These are phyloP conservation scores for Trichoderma atroviride DNA, from an alignment of 2,329 filamentous ascomycete species.

Conservation along the genomic window DNA sequence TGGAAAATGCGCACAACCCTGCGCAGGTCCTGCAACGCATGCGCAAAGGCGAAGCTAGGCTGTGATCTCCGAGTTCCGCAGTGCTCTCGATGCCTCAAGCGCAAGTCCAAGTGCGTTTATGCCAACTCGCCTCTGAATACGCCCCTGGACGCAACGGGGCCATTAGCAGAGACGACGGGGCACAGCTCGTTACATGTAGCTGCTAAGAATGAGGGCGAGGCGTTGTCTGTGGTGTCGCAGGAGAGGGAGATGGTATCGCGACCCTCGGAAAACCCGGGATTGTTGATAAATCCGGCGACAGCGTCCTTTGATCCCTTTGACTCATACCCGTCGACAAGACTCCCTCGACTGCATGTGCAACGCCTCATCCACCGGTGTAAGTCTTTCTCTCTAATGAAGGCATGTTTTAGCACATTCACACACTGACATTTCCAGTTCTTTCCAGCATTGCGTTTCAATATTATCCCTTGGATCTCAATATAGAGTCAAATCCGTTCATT, in stretches of 20 bases:
- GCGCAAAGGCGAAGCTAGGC: conserved; percentile 20
- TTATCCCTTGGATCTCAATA: conserved; percentile 14
- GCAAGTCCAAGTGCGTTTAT: conserved; percentile 14
- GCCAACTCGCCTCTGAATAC: conserved; percentile 8
- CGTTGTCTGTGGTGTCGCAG: background rate
- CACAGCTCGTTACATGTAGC: background rate
- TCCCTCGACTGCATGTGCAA: conserved; percentile 11
- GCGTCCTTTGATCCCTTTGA: conserved; percentile 19
- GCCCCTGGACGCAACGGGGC: background rate
- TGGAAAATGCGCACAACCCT: conserved; percentile 21
- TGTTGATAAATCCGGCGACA: conserved; percentile 14
- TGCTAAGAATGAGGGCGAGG: background rate
- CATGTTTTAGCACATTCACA: background rate
- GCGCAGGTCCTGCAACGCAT: conserved; percentile 20
- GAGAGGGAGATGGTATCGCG: background rate
- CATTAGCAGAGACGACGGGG: background rate
- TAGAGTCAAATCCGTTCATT: conserved; percentile 18
- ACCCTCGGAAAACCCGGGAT: conserved; percentile 16
- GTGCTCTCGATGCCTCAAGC: conserved; percentile 20
- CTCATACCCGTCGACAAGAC: conserved; percentile 18
- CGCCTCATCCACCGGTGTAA: conserved; percentile 15
- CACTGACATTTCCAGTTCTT: background rate
- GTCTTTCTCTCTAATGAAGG: background rate
- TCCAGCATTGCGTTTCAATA: conserved; percentile 19
- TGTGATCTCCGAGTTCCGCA: conserved; percentile 21